These are phyloP conservation scores for Blastocystis sp. DNA, from an alignment of 352 stramenopile species.

Conservation along the genomic window DNA sequence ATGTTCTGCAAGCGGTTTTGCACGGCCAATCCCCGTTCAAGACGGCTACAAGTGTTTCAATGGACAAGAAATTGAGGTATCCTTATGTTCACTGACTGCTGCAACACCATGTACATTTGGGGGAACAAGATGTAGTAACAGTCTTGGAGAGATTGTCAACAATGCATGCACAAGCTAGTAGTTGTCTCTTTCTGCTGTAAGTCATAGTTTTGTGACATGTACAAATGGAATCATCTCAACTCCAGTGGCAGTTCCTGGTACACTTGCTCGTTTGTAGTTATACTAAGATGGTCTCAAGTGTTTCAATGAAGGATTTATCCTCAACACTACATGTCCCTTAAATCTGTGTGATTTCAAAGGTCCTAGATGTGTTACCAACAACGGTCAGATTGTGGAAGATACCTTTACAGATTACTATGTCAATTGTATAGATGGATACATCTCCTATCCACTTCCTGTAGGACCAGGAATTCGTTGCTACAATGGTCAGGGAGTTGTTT, in stretches of 20 bases:
- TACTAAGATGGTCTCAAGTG: slow-evolving; percentile 7
- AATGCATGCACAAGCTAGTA: slow-evolving; percentile 43
- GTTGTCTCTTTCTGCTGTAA: not conserved
- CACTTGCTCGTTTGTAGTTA: not conserved
- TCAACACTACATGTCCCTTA: not conserved
- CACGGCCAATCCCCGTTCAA: slow-evolving; percentile 14
- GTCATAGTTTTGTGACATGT: slow-evolving; percentile 16
- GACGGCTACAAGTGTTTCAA: slow-evolving; percentile 52
- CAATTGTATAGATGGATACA: slow-evolving; percentile 28
- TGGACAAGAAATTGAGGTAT: slow-evolving; percentile 43
- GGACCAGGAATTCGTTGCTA: slow-evolving; percentile 45
- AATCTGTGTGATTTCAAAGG: slow-evolving; percentile 23
- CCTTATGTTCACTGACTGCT: slow-evolving; percentile 34
- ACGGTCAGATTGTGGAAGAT: slow-evolving; percentile 46
- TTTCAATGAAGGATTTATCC: slow-evolving; percentile 21
- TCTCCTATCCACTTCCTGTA: slow-evolving; percentile 63
- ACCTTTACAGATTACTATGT: slow-evolving; percentile 65
- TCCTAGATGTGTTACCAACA: slow-evolving; percentile 45
- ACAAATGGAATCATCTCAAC: not conserved
- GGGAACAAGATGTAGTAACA: slow-evolving; percentile 36
- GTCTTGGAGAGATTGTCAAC: slow-evolving; percentile 47
- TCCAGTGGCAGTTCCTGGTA: not conserved
- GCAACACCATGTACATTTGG: slow-evolving; percentile 28
- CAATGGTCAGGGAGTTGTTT: slow-evolving; percentile 42
- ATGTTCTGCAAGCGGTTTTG: not conserved